Conservation (phyloP, 2,329 filamentous ascomycete genomes). For the Drechslerella dactyloides region DNA sequence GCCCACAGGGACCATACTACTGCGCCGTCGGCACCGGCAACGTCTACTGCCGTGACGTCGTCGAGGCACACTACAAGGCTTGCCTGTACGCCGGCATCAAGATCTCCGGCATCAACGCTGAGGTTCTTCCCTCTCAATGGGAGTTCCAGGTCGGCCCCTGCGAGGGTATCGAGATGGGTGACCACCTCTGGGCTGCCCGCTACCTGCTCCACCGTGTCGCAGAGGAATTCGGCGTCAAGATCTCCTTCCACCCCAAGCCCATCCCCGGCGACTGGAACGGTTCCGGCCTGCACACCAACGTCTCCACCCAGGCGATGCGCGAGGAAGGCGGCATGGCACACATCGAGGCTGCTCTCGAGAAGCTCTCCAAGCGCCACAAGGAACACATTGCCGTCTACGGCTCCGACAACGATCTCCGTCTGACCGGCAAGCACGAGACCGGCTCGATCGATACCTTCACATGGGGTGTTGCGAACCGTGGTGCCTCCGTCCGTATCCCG, state of each 20-base stretch:
- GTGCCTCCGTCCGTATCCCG: constrained; percentile 90
- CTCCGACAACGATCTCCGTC: constrained; percentile 91
- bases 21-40: constrained; percentile 97
- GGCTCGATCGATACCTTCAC: constrained; percentile 91
- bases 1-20: constrained; percentile 94
- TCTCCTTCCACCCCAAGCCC: constrained; percentile 94
- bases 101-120: constrained; percentile 98
- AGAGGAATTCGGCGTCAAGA: constrained; percentile 95
- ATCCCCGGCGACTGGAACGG: constrained; percentile 97
- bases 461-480: constrained; percentile 94
- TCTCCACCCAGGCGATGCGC: constrained; percentile 88
- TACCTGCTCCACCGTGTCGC: constrained; percentile 89
- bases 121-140: constrained; percentile 98
- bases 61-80: constrained; percentile 91
- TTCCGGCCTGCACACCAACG: constrained; percentile 90
- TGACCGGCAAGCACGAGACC: constrained; percentile 94
- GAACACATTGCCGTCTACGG: constrained; percentile 85
- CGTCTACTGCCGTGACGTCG: constrained; percentile 97
- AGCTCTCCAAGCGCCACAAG: constrained; percentile 61
- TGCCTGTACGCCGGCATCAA: constrained; percentile 87
- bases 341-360: constrained; percentile 77
- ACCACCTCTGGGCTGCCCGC: constrained; percentile 92
- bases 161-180: constrained; percentile 86
- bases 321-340: constrained; percentile 90
- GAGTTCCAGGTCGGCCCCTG: constrained; percentile 97